Evolutionary conservation across 371 early-diverging fungal genomes (phyloP).

Genomic region (Furculomyces boomerangus): DNA sequence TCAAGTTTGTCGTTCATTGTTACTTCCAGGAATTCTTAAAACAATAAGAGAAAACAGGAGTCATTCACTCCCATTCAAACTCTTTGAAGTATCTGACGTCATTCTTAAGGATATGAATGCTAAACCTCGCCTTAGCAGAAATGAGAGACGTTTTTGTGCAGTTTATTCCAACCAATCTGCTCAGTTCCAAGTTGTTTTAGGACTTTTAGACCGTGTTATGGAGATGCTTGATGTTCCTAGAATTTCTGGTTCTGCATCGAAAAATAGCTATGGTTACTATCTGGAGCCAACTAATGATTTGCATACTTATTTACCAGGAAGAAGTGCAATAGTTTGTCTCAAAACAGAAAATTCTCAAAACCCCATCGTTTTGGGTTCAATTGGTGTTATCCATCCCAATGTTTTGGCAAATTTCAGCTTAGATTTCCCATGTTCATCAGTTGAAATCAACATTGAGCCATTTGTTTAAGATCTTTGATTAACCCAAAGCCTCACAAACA

Average conservation of each 20-base stretch:
- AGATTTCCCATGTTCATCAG: slow-evolving; percentile 63
- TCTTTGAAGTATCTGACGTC: slow-evolving; percentile 97
- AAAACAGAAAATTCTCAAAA: slow-evolving; percentile 25
- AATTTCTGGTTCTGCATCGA: slow-evolving; percentile 24
- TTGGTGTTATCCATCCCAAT: slow-evolving; percentile 89
- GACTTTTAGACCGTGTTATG: slow-evolving; percentile 82
- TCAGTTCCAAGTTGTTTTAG: slow-evolving; percentile 83
- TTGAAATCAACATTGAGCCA: slow-evolving; percentile 91
- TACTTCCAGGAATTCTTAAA: slow-evolving; percentile 95
- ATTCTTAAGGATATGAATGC: slow-evolving; percentile 63
- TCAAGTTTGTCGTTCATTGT: slow-evolving; percentile 85
- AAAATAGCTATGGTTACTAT: slow-evolving; percentile 48
- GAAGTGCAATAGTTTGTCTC: slow-evolving; percentile 67
- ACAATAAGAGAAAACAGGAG: slow-evolving; percentile 84
- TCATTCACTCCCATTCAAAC: slow-evolving; percentile 78
- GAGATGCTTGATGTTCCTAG: slow-evolving; percentile 41
- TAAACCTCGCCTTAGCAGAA: slow-evolving; percentile 64
- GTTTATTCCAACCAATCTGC: slow-evolving; percentile 76
- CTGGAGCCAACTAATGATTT: slow-evolving; percentile 35
- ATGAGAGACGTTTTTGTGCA: slow-evolving; percentile 81
- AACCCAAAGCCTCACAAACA: too few relatives aligned
- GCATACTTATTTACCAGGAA: slow-evolving; percentile 76
- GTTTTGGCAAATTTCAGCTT: slow-evolving; percentile 77
- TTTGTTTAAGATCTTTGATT: slow-evolving; percentile 51
- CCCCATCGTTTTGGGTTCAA: slow-evolving; percentile 47